A percentile compares a stretch with the other conserved stretches of the same genome.
These are phyloP conservation scores for Lentithecium fluviatile DNA, from an alignment of 495 filamentous ascomycete species.

Conservation along the genomic window DNA sequence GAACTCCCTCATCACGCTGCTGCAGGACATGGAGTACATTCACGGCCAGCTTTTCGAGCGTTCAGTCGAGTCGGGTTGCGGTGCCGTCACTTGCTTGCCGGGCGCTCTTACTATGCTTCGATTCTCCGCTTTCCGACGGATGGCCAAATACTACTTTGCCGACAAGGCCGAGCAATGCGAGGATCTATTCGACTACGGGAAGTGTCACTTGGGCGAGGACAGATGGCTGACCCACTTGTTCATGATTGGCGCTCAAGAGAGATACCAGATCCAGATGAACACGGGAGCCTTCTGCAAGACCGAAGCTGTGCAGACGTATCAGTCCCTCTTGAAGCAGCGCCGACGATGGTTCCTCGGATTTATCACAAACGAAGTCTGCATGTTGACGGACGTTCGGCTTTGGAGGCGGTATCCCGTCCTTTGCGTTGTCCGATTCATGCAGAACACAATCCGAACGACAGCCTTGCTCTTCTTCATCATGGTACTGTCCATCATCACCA, in stretches of 20 bases:
- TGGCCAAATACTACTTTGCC: slow-evolving; percentile 99
- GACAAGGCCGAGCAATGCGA: slow-evolving; percentile 96
- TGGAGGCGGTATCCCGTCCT: slow-evolving; percentile 91
- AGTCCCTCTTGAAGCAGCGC: slow-evolving; percentile 87
- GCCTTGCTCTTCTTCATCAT: slow-evolving; percentile 95
- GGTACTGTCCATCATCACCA: slow-evolving; percentile 83
- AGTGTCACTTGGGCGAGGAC: slow-evolving; percentile 94
- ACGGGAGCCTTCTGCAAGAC: slow-evolving; percentile 98
- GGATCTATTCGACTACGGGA: slow-evolving; percentile 94
- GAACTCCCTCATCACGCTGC: slow-evolving; percentile 82
- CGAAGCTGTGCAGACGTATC: slow-evolving; percentile 88
- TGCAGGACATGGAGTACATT: slow-evolving; percentile 98
- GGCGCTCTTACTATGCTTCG: slow-evolving; percentile 92
- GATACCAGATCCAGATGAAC: slow-evolving; percentile 96
- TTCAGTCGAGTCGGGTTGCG: slow-evolving; percentile 93
- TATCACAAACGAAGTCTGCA: slow-evolving; percentile 97
- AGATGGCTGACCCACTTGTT: slow-evolving; percentile 97
- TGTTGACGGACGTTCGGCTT: slow-evolving; percentile 90
- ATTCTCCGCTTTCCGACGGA: slow-evolving; percentile 92
- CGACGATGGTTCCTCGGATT: slow-evolving; percentile 97
- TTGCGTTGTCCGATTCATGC: slow-evolving; percentile 86
- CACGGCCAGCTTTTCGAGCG: slow-evolving; percentile 97
- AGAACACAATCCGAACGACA: slow-evolving; percentile 95
- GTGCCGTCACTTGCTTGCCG: slow-evolving; percentile 91
- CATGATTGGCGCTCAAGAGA: slow-evolving; percentile 93